Percentiles rank a stretch among this genome's conserved stretches.
phyloP scores from a whole-genome alignment of 805 yeast species.

The Wickerhamomyces queroliae region DNA sequence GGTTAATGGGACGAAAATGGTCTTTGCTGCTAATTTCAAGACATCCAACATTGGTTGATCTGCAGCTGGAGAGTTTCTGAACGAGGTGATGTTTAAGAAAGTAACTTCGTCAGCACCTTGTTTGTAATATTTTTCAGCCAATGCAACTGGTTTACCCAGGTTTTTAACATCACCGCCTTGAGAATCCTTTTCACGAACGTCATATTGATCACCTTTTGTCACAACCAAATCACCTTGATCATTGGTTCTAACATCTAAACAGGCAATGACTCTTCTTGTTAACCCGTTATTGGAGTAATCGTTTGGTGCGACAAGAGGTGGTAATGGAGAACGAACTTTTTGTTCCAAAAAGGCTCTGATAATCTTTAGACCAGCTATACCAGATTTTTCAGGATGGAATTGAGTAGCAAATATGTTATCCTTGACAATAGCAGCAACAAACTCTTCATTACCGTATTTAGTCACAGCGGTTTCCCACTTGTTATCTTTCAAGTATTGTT shows the following conservation, averaged over 20 bases:
- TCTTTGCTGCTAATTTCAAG: constrained; percentile 71
- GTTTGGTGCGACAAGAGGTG: constrained; percentile 18
- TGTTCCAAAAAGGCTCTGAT: constrained; percentile 63
- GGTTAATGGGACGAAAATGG: constrained; percentile 93
- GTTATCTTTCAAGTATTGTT: constrained; percentile 25
- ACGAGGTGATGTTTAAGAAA: constrained; percentile 90
- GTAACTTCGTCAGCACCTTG: constrained; percentile 99
- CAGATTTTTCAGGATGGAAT: constrained; percentile 99
- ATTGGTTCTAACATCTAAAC: constrained; percentile 93
- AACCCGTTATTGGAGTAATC: constrained; percentile 53
- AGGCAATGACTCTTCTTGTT: constrained; percentile 89
- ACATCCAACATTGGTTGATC: constrained; percentile 97
- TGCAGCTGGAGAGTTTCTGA: constrained; percentile 85
- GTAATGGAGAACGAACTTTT: constrained; percentile 12
- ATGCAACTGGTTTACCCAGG: constrained; percentile 92
- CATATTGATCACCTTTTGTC: constrained; percentile 98
- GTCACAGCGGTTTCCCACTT: constrained; percentile 76
- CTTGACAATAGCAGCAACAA: constrained; percentile 74
- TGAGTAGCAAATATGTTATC: constrained; percentile 91
- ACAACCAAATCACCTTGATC: constrained; percentile 95
- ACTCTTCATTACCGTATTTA: constrained; percentile 70
- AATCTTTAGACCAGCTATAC: constrained; percentile 78
- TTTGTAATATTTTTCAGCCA: constrained; percentile 82
- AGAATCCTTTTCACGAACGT: constrained; percentile 74
- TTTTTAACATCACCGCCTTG: constrained; percentile 70